A percentile compares a stretch with the other conserved stretches of the same genome.
Conservation (phyloP, 176 grass and related monocot genomes). For the Pontederia paniculata region DNA sequence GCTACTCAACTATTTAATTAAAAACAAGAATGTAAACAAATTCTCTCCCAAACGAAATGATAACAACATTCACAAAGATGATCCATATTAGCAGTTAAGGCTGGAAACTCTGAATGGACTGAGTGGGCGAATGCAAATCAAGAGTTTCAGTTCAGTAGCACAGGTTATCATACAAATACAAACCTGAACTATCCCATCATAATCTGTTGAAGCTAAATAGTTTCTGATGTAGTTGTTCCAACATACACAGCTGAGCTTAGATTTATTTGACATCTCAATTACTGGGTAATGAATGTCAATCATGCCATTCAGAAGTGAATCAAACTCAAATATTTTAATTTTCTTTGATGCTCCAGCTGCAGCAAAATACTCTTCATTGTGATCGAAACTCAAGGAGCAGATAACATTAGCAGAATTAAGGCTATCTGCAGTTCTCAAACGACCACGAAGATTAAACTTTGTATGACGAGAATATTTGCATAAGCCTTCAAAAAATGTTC, state of each 20-base stretch:
- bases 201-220: constrained; percentile 91
- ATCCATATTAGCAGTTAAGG: too few relatives aligned
- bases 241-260: constrained; percentile 74
- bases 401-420: constrained; percentile 85
- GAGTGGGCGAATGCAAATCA: neutral
- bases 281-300: constrained; percentile 92
- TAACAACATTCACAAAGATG: too few relatives aligned
- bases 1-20: too few relatives aligned
- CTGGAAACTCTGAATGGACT: neutral
- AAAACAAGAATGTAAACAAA: too few relatives aligned
- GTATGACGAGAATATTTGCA: constrained; percentile 82
- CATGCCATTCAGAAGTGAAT: constrained; percentile 60
- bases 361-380: constrained; percentile 94
- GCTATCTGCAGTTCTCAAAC: constrained; percentile 77
- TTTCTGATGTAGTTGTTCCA: constrained; percentile 99
- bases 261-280: constrained; percentile 83
- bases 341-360: constrained; percentile 93
- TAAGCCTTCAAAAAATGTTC: constrained; percentile 84
- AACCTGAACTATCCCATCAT: constrained; percentile 94
- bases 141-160: neutral
- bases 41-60: too few relatives aligned
- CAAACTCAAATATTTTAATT: constrained; percentile 96
- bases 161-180: constrained; percentile 6
- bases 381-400: constrained; percentile 90
- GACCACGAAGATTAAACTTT: constrained; percentile 61